phyloP scores from a whole-genome alignment of 2,329 filamentous ascomycete genomes.

The Monilinia aucupariae region DNA sequence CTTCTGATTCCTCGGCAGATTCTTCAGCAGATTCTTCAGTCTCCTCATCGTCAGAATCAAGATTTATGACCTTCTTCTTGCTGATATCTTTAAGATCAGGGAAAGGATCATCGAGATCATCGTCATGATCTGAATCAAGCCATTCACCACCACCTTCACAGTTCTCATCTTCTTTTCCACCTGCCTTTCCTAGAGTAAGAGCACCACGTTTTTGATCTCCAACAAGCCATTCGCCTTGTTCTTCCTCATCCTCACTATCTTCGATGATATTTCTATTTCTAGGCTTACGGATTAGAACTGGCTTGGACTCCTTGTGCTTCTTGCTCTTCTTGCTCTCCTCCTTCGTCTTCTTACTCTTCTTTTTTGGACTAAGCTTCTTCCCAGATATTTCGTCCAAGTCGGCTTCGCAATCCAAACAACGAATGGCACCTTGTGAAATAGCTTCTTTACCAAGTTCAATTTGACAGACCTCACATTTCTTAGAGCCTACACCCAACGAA shows the following conservation, averaged over 20 bases:
- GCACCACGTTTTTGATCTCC: slow-evolving; percentile 58
- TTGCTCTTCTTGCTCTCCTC: slow-evolving; percentile 35
- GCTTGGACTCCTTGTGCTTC: slow-evolving; percentile 21
- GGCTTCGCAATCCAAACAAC: slow-evolving; percentile 69
- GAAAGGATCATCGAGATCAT: slow-evolving; percentile 45
- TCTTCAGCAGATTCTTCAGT: slow-evolving; percentile 23
- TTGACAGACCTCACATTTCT: slow-evolving; percentile 36
- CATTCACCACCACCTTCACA: slow-evolving; percentile 81
- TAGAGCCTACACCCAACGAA: slow-evolving; percentile 54
- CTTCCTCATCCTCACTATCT: slow-evolving; percentile 60
- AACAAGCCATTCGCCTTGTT: slow-evolving; percentile 75
- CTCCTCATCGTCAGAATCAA: slow-evolving; percentile 36
- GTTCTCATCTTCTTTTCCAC: slow-evolving; percentile 82
- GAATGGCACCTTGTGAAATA: slow-evolving; percentile 42
- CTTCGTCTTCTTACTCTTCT: slow-evolving; percentile 40
- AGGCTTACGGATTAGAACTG: slow-evolving; percentile 40
- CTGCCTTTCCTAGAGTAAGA: slow-evolving; percentile 65
- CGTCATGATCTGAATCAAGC: slow-evolving; percentile 56
- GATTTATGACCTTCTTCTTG: slow-evolving; percentile 22
- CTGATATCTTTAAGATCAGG: slow-evolving; percentile 36
- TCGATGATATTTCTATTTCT: slow-evolving; percentile 52
- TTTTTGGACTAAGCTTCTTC: slow-evolving; percentile 40
- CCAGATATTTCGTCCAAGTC: slow-evolving; percentile 61
- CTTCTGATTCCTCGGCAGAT: slow-evolving; percentile 35
- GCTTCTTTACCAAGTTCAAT: slow-evolving; percentile 31